Conservation (phyloP, 176 grass and related monocot genomes). For the Carex littledalei region DNA sequence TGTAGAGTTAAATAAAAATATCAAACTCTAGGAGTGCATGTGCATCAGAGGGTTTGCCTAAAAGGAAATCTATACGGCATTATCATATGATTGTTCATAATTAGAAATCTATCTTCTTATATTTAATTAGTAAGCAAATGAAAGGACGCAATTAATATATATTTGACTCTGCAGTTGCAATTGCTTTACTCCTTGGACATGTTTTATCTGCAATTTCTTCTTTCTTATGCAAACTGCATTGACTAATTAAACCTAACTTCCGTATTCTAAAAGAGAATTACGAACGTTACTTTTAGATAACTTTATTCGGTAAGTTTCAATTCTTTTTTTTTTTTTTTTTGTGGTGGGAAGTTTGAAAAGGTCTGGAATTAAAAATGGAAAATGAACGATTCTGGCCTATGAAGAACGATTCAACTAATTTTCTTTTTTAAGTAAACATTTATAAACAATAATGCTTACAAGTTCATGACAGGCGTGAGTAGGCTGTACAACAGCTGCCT, state of each 20-base stretch:
- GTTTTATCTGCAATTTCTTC: slow-evolving; percentile 2
- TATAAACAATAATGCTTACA: slow-evolving; percentile 33
- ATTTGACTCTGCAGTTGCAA: slow-evolving; percentile 1
- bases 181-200: slow-evolving; percentile 25
- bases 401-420: background rate
- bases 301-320: background rate
- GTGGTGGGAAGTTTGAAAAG: background rate
- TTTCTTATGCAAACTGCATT: slow-evolving; percentile 20
- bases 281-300: slow-evolving; percentile 19
- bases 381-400: background rate
- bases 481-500: slow-evolving; percentile 79
- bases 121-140: background rate
- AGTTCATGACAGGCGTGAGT: slow-evolving; percentile 96
- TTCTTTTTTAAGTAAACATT: background rate
- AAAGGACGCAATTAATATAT: background rate
- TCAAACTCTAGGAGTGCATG: background rate
- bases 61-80: background rate
- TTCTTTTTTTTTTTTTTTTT: slow-evolving; percentile 5
- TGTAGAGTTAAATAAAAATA: background rate
- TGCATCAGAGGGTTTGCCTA: background rate
- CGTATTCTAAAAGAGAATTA: slow-evolving; percentile 21
- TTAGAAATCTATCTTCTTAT: background rate
- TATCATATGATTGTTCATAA: background rate
- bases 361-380: slow-evolving; percentile 4
- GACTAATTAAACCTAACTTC: slow-evolving; percentile 9